Evolutionary conservation across 2,329 filamentous ascomycete genomes (phyloP).

Genomic region (Nannizzia gypsea): DNA sequence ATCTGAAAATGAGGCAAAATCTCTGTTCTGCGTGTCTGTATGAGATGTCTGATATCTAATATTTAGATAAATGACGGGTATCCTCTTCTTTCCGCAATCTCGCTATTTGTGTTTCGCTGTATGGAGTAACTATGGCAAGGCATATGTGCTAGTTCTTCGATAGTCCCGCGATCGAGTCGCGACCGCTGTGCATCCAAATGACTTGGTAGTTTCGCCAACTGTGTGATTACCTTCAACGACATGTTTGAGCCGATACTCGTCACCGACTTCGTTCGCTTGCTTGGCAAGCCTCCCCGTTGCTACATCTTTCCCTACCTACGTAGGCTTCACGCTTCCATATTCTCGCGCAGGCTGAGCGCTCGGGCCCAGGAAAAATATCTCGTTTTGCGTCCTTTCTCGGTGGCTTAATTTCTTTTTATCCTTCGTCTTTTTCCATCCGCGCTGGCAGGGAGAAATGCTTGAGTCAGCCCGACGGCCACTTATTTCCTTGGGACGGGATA

Average conservation of each 20-base stretch:
- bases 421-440: background rate
- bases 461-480: background rate
- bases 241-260: background rate
- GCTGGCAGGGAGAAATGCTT: background rate
- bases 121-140: background rate
- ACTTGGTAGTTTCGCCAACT: background rate
- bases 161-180: conserved; percentile 3
- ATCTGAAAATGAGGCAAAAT: background rate
- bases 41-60: background rate
- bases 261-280: background rate
- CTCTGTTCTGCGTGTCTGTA: background rate
- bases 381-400: background rate
- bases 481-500: background rate
- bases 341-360: background rate
- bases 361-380: background rate
- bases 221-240: background rate
- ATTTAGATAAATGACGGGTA: background rate
- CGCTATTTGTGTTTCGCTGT: background rate
- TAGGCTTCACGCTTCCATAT: background rate
- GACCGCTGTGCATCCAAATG: conserved; percentile 1
- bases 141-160: background rate
- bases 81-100: background rate
- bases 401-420: background rate
- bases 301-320: background rate
- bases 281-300: too few relatives aligned